Percentiles rank a stretch among this genome's conserved stretches.
Evolutionary conservation across 306 rosid genomes (phyloP).

Genomic region (Rosa lucieae): DNA sequence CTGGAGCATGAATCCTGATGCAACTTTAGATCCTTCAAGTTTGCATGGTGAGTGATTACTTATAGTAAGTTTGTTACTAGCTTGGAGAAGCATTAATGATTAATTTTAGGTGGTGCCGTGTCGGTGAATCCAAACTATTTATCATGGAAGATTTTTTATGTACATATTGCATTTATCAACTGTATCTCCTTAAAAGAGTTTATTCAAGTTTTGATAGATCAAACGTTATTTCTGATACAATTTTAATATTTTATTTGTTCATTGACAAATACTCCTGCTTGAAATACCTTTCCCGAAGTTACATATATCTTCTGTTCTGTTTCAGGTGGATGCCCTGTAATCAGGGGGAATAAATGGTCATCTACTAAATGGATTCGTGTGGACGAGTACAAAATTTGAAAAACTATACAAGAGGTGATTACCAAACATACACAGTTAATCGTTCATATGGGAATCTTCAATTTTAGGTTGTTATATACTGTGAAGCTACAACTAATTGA

Average conservation of each 20-base stretch:
- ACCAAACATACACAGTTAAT: neutral
- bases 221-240: neutral
- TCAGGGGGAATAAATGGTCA: constrained; percentile 97
- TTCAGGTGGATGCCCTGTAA: constrained; percentile 98
- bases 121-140: constrained; percentile 9
- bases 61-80: neutral
- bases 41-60: constrained; percentile 72
- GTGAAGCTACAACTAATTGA: neutral
- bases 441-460: neutral
- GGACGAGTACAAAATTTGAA: constrained; percentile 68
- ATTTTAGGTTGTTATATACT: neutral
- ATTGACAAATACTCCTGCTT: neutral
- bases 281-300: neutral
- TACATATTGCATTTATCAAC: neutral
- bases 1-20: constrained; percentile 99
- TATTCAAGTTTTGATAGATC: neutral
- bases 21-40: constrained; percentile 83
- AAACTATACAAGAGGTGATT: constrained; percentile 39
- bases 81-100: neutral
- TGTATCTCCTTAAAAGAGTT: neutral
- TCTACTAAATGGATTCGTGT: constrained; percentile 93
- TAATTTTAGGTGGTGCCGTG: neutral
- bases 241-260: neutral
- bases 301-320: constrained; percentile 17
- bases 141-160: neutral